Base-by-base conservation (phyloP, 2,329 filamentous ascomycete species). In the Pseudogymnoascus pannorum region DNA sequence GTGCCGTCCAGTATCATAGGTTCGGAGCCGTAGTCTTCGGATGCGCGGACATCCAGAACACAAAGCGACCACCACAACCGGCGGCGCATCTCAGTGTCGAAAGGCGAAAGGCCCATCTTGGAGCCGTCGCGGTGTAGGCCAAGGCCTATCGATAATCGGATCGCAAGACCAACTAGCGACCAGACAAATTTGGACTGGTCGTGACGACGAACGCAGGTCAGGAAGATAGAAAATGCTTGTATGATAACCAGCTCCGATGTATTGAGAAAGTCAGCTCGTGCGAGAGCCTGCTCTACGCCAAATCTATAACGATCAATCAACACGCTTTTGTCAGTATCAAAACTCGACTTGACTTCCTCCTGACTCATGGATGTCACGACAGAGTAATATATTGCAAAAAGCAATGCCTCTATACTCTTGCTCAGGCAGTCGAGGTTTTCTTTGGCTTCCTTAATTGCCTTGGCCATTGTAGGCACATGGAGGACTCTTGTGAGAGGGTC, bases 401-500 rank as follows among this genome's bases (percentile, higher is more conserved):
- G 73, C 40, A 84, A 69, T 16, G 76, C 75, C 64, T 84, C 62
- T 77, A 67, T 70, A 63, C 71, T 67, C 64, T 65, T 64, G 63
- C 67, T 78, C 1, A 91, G 76, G 31, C 77, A 82, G 44, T 83
- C 78, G 16, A 86, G 75, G 60, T 85, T 82, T 38, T 79, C 79
- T 35, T 84, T 79, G 1, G 86, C 79, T n/a, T 84, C 78, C 16
- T 85, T 78, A 36, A 91, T 79, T 0, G 83, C 76, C 26, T 80
- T 79, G 62, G 84, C 83, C 70, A 86, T 81, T 2, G 85, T 85
- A 0, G 87, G 88, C 0, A 88, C 77, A 70, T 92, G 89, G 6
- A 91, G 70, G 11, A 91, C 77, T 70, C 90, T 91, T 67, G 88
- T 78, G 8, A 91, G 72, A 0, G 88, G 86, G 67, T 92, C 87